phyloP scores from a whole-genome alignment of 352 stramenopile species.

The Phytophthora citrophthora region DNA sequence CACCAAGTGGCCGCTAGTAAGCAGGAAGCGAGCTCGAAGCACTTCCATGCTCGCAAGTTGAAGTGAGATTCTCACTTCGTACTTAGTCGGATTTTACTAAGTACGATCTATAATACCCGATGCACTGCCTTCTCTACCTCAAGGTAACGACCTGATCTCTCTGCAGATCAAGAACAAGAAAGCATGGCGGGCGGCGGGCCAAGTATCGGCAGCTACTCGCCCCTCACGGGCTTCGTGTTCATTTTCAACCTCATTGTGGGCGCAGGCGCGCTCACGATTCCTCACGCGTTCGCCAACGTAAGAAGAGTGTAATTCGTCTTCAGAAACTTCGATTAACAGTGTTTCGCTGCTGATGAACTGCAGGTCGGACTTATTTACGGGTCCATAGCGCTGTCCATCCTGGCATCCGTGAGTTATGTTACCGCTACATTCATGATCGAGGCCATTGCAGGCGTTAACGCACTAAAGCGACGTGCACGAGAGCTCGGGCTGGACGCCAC shows the following conservation, averaged over 20 bases:
- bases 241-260: slow-evolving; percentile 92
- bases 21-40: slow-evolving; percentile 57
- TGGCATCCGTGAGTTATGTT: slow-evolving; percentile 79
- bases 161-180: slow-evolving; percentile 1
- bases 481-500: slow-evolving; percentile 43
- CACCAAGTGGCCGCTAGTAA: slow-evolving; percentile 66
- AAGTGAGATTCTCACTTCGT: slow-evolving; percentile 13
- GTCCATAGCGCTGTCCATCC: slow-evolving; percentile 53
- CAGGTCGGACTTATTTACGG: slow-evolving; percentile 83
- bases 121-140: slow-evolving; percentile 7
- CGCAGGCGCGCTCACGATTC: slow-evolving; percentile 86
- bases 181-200: slow-evolving; percentile 60
- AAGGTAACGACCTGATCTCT: slow-evolving; percentile 6
- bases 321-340: slow-evolving; percentile 2
- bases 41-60: slow-evolving; percentile 25
- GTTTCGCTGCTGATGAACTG: slow-evolving; percentile 2
- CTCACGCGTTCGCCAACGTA: slow-evolving; percentile 85
- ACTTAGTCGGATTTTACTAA: slow-evolving; percentile 14
- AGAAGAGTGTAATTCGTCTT: background rate
- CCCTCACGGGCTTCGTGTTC: slow-evolving; percentile 90
- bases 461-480: slow-evolving; percentile 59
- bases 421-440: slow-evolving; percentile 90
- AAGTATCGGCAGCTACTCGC: slow-evolving; percentile 79
- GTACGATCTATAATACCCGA: slow-evolving; percentile 8
- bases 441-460: slow-evolving; percentile 82